These are phyloP conservation scores for Artemisia argyi DNA, from an alignment of 129 eudicot genomes.

Conservation along the genomic window DNA sequence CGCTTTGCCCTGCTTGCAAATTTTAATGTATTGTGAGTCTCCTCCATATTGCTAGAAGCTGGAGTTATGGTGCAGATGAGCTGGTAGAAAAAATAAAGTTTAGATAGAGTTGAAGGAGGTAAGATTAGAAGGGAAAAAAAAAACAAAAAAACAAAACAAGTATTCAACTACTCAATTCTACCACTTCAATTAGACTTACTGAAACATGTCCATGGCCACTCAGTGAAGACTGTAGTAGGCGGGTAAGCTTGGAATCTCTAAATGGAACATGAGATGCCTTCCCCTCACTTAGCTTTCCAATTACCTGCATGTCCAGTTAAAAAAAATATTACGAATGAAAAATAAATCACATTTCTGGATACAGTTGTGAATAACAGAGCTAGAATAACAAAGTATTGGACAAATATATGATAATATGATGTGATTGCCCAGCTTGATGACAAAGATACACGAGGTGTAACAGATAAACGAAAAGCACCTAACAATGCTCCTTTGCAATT, in stretches of 20 bases:
- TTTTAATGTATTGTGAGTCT: constrained; percentile 93
- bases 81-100: constrained; percentile 38
- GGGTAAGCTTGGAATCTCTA: constrained; percentile 97
- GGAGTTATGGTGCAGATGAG: constrained; percentile 98
- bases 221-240: constrained; percentile 89
- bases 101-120: constrained; percentile 7
- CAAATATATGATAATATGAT: neutral
- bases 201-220: constrained; percentile 99
- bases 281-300: constrained; percentile 96
- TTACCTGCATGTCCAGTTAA: constrained; percentile 56
- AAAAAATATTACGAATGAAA: constrained; percentile 16
- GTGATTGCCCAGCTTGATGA: constrained; percentile 4
- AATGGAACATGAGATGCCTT: constrained; percentile 97
- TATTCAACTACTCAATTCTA: constrained; percentile 5
- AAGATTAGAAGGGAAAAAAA: neutral
- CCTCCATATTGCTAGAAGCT: constrained; percentile 96
- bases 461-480: neutral
- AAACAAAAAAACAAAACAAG: too few species aligned
- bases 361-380: constrained; percentile 1
- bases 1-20: constrained; percentile 98
- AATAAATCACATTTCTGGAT: constrained; percentile 6
- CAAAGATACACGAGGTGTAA: neutral
- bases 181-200: constrained; percentile 45
- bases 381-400: neutral
- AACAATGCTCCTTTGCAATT: neutral